phyloP scores from a whole-genome alignment of 805 yeast genomes.

The Schwanniomyces yamadae region DNA sequence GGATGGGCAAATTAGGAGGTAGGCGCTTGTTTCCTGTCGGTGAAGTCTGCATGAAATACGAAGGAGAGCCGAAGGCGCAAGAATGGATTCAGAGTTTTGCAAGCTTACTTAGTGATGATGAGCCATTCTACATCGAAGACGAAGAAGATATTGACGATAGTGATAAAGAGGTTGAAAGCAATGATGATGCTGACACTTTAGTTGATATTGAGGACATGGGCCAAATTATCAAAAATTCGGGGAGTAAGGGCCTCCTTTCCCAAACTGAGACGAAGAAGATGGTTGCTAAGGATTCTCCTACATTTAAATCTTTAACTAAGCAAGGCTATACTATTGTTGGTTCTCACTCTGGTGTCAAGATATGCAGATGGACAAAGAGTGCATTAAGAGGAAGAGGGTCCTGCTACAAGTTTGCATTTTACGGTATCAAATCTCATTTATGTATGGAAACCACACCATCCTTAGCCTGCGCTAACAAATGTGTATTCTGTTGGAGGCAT shows the following conservation, averaged over 20 bases:
- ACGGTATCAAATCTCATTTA: conserved; percentile 85
- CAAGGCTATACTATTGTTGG: conserved; percentile 95
- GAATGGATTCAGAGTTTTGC: conserved; percentile 69
- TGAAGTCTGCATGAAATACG: conserved; percentile 73
- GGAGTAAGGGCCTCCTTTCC: conserved; percentile 13
- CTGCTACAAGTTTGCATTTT: conserved; percentile 88
- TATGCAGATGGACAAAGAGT: conserved; percentile 94
- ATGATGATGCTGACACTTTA: conserved; percentile 41
- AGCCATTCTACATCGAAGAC: conserved; percentile 60
- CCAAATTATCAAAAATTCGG: conserved; percentile 45
- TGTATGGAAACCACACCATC: conserved; percentile 97
- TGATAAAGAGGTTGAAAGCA: conserved; percentile 40
- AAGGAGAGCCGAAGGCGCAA: conserved; percentile 55
- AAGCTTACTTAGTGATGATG: conserved; percentile 64
- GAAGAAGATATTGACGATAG: conserved; percentile 58
- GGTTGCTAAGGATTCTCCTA: conserved; percentile 89
- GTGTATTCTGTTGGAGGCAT: conserved; percentile 97
- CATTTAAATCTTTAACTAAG: conserved; percentile 81
- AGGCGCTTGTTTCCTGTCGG: conserved; percentile 83
- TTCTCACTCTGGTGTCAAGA: conserved; percentile 91
- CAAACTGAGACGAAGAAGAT: conserved; percentile 55
- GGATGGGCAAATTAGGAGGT: conserved; percentile 81
- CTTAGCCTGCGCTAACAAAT: conserved; percentile 88
- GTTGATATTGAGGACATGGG: conserved; percentile 93
- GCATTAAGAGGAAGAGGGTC: conserved; percentile 93